Evolutionary conservation across 1,139 yeast species (phyloP).

Genomic region (Candida sp.): DNA sequence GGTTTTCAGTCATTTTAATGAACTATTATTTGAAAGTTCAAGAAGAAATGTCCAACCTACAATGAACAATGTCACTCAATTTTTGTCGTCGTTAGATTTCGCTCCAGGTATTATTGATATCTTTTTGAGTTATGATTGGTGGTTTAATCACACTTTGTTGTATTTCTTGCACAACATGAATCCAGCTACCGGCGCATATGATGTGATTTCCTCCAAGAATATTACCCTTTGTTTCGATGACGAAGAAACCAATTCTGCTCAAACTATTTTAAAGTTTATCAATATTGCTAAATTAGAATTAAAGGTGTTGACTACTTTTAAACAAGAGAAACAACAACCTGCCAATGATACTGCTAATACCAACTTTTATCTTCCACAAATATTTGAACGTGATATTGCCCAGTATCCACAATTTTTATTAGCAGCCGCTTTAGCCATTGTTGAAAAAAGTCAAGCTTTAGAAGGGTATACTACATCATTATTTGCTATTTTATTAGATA

Average conservation of each 20-base stretch:
- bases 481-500: conserved; percentile 45
- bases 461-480: conserved; percentile 38
- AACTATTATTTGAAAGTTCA: conserved; percentile 33
- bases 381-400: conserved; percentile 50
- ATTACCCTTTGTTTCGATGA: conserved; percentile 40
- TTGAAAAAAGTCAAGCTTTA: conserved; percentile 37
- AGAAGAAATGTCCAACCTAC: conserved; percentile 36
- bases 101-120: conserved; percentile 40
- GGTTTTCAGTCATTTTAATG: conserved; percentile 39
- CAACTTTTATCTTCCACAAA: conserved; percentile 14
- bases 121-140: conserved; percentile 44
- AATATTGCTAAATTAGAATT: conserved; percentile 51
- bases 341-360: conserved; percentile 4
- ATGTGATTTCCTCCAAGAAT: conserved; percentile 43
- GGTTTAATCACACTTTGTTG: conserved; percentile 50
- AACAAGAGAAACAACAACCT: conserved; percentile 19
- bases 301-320: conserved; percentile 34
- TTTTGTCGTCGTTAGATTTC: conserved; percentile 41
- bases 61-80: conserved; percentile 32
- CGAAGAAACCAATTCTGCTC: conserved; percentile 10
- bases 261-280: conserved; percentile 40
- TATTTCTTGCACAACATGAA: conserved; percentile 56
- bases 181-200: conserved; percentile 43
- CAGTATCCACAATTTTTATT: conserved; percentile 51
- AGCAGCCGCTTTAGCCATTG: conserved; percentile 43